Conservation (phyloP, 164 flowering plant species). For the Vitis vinifera region ASM3070453v1 NC_081809.1:8383501-8384000, state of each 20-base stretch:
- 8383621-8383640: conserved; percentile 43
- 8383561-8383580: conserved; percentile 33
- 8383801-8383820: conserved; percentile 39
- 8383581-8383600: conserved; percentile 45
- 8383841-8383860: conserved; percentile 25
- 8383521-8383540: conserved; percentile 31
- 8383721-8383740: conserved; percentile 41
- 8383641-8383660: conserved; percentile 43
- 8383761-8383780: conserved; percentile 47
- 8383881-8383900: conserved; percentile 47
- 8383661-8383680: conserved; percentile 40
- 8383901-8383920: conserved; percentile 39
- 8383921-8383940: conserved; percentile 53
- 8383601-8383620: conserved; percentile 39
- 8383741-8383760: conserved; percentile 36
- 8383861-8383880: conserved; percentile 36
- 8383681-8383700: conserved; percentile 44
- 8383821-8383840: conserved; percentile 39
- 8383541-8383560: conserved; percentile 37
- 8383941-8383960: conserved; percentile 58
- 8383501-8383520: conserved; percentile 42
- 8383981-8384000: conserved; percentile 37
- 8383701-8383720: conserved; percentile 44
- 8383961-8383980: conserved; percentile 35
- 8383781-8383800: conserved; percentile 43